These are phyloP conservation scores for Blastobotrys mokoenaii DNA, from an alignment of 805 yeast genomes.

Conservation along the genomic window DNA sequence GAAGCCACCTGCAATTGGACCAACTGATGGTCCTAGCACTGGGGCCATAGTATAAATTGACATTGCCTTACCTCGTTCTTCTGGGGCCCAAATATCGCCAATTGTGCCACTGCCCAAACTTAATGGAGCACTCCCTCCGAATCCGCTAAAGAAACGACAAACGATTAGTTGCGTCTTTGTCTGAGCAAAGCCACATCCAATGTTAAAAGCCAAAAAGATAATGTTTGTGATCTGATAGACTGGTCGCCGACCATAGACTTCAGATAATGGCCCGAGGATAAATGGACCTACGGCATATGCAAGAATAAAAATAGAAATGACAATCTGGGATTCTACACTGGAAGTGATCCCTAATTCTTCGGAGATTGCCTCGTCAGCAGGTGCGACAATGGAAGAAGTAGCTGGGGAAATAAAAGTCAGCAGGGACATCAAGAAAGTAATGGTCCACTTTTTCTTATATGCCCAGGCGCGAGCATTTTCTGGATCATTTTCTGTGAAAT, in stretches of 20 bases:
- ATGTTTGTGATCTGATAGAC: constrained; percentile 45
- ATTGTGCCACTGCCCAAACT: constrained; percentile 62
- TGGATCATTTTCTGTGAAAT: constrained; percentile 35
- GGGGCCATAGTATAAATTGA: constrained; percentile 54
- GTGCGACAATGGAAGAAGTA: constrained; percentile 54
- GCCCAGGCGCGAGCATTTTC: constrained; percentile 57
- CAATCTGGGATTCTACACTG: constrained; percentile 39
- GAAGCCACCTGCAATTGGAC: constrained; percentile 43
- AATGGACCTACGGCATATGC: constrained; percentile 65
- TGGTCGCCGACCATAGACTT: constrained; percentile 50
- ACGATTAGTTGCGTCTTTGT: constrained; percentile 48
- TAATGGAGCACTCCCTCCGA: constrained; percentile 57
- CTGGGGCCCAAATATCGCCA: constrained; percentile 48
- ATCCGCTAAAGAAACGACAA: constrained; percentile 53
- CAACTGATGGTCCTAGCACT: constrained; percentile 46
- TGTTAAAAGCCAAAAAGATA: constrained; percentile 32
- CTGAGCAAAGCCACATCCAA: constrained; percentile 58
- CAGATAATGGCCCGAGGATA: constrained; percentile 58
- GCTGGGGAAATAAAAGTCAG: constrained; percentile 54
- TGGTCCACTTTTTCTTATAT: constrained; percentile 31
- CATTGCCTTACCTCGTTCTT: constrained; percentile 46
- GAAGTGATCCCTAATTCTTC: constrained; percentile 36
- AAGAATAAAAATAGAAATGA: constrained; percentile 53
- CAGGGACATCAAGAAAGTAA: constrained; percentile 41
- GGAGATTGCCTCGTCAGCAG: constrained; percentile 45